A percentile compares a stretch with the other conserved stretches of the same genome.
These are phyloP conservation scores for Serendipita sp. DNA, from an alignment of 768 basidiomycete genomes.

Conservation along the genomic window DNA sequence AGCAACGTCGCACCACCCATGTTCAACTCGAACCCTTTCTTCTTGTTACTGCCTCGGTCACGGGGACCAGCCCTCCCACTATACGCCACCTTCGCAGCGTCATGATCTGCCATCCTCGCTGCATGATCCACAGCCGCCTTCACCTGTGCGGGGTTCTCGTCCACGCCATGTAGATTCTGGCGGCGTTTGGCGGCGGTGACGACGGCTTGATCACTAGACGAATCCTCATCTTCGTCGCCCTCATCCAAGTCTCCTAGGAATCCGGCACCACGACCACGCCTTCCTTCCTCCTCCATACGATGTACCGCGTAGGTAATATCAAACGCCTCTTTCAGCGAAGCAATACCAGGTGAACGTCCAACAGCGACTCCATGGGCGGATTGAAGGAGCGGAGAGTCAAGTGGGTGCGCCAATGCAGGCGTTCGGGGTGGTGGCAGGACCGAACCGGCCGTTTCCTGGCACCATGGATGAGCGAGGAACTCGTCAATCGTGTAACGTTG, in stretches of 20 bases:
- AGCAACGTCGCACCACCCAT: conserved; percentile 76
- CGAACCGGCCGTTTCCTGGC: conserved; percentile 49
- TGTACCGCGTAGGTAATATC: conserved; percentile 98
- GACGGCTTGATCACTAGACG: conserved; percentile 28
- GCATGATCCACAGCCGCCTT: conserved; percentile 11
- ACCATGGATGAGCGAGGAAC: conserved; percentile 95
- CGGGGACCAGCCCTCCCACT: conserved; percentile 58
- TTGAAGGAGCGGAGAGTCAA: conserved; percentile 85
- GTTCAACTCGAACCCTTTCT: conserved; percentile 60
- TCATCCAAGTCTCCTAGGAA: conserved; percentile 83
- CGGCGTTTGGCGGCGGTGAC: conserved; percentile 32
- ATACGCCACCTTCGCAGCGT: conserved; percentile 23
- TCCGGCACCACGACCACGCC: conserved; percentile 64
- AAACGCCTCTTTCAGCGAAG: conserved; percentile 92
- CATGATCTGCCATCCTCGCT: conserved; percentile 13
- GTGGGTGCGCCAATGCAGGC: conserved; percentile 26
- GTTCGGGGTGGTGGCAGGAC: conserved; percentile 35
- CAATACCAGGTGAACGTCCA: conserved; percentile 80
- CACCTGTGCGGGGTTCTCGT: conserved; percentile 18
- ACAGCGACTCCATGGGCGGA: conserved; percentile 28
- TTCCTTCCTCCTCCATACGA: conserved; percentile 98
- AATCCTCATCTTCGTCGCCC: conserved; percentile 62
- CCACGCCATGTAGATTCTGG: conserved; percentile 18
- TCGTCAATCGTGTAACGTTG: conserved; percentile 97
- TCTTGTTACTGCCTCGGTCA: conserved; percentile 25